These are phyloP conservation scores for Alternaria sp. DNA, from an alignment of 2,329 filamentous ascomycete species.

Conservation along the genomic window DNA sequence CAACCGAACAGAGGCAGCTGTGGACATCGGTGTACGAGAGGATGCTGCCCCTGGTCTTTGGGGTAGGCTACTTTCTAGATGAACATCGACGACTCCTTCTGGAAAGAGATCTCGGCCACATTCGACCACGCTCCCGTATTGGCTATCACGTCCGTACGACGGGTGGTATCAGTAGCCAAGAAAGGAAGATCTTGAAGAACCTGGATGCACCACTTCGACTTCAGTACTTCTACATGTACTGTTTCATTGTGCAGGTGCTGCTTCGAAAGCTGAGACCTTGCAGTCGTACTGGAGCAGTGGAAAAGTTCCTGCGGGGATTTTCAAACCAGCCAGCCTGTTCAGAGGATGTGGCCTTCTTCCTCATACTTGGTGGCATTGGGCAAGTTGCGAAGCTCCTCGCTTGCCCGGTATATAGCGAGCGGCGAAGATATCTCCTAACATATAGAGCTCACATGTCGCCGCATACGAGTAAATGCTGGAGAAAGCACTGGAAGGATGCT, in stretches of 20 bases:
- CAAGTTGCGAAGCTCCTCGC: constrained; percentile 45
- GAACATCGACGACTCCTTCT: constrained; percentile 42
- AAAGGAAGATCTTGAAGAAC: constrained; percentile 38
- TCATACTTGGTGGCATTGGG: constrained; percentile 44
- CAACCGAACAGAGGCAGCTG: constrained; percentile 37
- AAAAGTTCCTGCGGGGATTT: constrained; percentile 43
- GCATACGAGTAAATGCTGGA: constrained; percentile 43
- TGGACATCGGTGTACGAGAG: constrained; percentile 47
- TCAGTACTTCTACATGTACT: constrained; percentile 49
- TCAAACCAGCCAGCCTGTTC: constrained; percentile 38
- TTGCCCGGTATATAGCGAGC: constrained; percentile 40
- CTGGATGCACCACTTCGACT: constrained; percentile 42
- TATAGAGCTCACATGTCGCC: constrained; percentile 47
- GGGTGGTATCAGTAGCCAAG: constrained; percentile 33
- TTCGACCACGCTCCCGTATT: constrained; percentile 40
- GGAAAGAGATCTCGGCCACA: constrained; percentile 43
- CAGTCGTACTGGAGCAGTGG: constrained; percentile 36
- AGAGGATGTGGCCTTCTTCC: constrained; percentile 47
- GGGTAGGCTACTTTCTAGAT: constrained; percentile 47
- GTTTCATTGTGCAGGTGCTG: constrained; percentile 45
- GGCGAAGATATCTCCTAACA: constrained; percentile 38
- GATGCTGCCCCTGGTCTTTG: constrained; percentile 47
- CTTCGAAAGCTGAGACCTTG: constrained; percentile 41
- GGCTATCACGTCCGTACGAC: constrained; percentile 46
- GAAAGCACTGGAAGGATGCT: constrained; percentile 43